Percentiles rank a stretch among this genome's conserved stretches.
These are phyloP conservation scores for Nemania diffusa DNA, from an alignment of 2,329 filamentous ascomycete genomes.

Conservation along the genomic window DNA sequence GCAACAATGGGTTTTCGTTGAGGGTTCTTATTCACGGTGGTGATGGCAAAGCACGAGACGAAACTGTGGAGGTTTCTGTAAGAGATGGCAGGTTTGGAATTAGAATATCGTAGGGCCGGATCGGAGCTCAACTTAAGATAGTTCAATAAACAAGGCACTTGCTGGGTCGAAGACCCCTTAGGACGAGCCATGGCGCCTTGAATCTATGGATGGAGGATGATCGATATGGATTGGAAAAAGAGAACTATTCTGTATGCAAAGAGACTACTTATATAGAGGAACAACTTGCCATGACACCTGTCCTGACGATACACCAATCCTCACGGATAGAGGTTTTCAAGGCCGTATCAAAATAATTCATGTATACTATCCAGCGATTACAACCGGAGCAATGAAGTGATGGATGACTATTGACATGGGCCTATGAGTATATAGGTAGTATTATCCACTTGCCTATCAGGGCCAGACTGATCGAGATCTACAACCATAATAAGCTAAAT, in stretches of 20 bases:
- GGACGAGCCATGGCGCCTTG: background rate
- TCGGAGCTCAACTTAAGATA: constrained; percentile 43
- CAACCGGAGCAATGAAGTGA: background rate
- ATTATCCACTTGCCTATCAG: background rate
- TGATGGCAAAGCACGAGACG: constrained; percentile 50
- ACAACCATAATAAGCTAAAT: background rate
- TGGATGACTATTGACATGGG: background rate
- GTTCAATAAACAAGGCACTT: constrained; percentile 51
- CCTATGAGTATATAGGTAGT: background rate
- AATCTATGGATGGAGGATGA: background rate
- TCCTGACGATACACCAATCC: background rate
- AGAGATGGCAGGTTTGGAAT: constrained; percentile 48
- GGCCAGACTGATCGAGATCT: background rate
- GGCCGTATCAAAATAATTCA: background rate
- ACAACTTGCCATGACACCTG: background rate
- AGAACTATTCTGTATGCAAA: background rate
- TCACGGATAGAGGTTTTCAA: background rate
- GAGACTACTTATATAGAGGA: background rate
- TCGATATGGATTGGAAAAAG: background rate
- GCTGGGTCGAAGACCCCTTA: background rate
- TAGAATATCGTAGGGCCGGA: constrained; percentile 24
- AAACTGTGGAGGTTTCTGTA: constrained; percentile 50
- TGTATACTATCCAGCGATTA: constrained; percentile 2
- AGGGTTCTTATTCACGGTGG: constrained; percentile 31
- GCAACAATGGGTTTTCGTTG: constrained; percentile 57